A percentile compares a stretch with the other conserved stretches of the same genome.
Evolutionary conservation across 2,329 filamentous ascomycete genomes (phyloP).

Genomic region (Alternaria alternata): DNA sequence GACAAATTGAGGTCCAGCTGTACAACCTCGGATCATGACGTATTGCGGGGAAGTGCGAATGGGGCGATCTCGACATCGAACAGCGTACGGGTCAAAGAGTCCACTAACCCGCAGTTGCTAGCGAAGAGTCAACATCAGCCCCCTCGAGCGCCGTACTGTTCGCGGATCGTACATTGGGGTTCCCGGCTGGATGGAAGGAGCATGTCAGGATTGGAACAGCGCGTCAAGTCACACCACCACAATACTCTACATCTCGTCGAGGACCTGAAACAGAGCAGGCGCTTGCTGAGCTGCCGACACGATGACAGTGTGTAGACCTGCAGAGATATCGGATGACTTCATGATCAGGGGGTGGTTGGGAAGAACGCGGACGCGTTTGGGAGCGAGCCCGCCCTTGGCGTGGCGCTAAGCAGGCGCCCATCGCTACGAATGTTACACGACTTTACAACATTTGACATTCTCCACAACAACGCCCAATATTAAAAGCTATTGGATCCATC

Average conservation of each 20-base stretch:
- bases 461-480: neutral
- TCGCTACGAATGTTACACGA: neutral
- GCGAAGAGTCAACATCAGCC: neutral
- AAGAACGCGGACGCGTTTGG: neutral
- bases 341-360: neutral
- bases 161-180: neutral
- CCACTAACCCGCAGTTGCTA: neutral
- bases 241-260: too few species aligned
- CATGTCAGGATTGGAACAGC: neutral
- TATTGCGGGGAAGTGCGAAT: constrained; percentile 23
- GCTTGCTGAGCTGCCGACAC: neutral
- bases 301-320: neutral
- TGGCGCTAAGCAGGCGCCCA: neutral
- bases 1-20: neutral
- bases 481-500: neutral
- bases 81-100: neutral
- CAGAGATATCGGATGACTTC: accelerated
- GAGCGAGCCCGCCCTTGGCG: neutral
- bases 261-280: neutral
- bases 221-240: neutral
- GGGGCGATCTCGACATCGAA: neutral
- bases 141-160: neutral
- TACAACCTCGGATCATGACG: constrained; percentile 27
- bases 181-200: neutral
- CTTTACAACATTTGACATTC: neutral